Evolutionary conservation across 2,329 filamentous ascomycete species (phyloP).

Genomic region (Neonectria magnoliae): DNA sequence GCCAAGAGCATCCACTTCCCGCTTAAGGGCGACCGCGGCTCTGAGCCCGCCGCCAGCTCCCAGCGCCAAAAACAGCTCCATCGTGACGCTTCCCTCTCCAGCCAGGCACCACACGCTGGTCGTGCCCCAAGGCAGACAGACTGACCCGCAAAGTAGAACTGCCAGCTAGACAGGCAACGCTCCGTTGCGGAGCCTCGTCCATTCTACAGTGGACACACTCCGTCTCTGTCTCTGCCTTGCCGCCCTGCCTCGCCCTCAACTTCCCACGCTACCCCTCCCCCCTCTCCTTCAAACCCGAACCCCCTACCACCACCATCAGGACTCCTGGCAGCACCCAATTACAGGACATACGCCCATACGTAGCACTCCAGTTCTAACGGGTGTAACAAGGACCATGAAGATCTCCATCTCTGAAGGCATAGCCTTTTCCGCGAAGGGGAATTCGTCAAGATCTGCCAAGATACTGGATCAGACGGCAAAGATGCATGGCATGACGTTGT

Average conservation of each 20-base stretch:
- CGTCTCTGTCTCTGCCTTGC: background rate
- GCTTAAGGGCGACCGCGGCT: slow-evolving; percentile 15
- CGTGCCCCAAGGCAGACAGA: slow-evolving; percentile 6
- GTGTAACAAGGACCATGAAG: slow-evolving; percentile 1
- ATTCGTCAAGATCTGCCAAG: slow-evolving; percentile 19
- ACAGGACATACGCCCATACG: background rate
- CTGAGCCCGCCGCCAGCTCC: slow-evolving; percentile 12
- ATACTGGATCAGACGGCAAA: background rate
- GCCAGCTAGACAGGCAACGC: no score
- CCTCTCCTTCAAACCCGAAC: background rate
- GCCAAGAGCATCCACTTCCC: slow-evolving; percentile 18
- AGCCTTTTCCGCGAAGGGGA: slow-evolving; percentile 15
- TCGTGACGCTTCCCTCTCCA: background rate
- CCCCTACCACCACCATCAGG: background rate
- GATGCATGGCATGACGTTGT: background rate
- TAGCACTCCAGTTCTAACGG: background rate
- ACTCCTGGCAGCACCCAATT: no score
- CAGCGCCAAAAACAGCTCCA: background rate
- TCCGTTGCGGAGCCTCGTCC: background rate
- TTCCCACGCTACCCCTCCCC: no score
- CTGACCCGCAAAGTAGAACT: no score
- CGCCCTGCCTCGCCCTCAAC: background rate
- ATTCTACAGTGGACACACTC: slow-evolving; percentile 1
- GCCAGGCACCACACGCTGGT: background rate
- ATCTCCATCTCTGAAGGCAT: slow-evolving; percentile 16